phyloP scores from a whole-genome alignment of 805 yeast species.

The Metschnikowia arizonensis region DNA sequence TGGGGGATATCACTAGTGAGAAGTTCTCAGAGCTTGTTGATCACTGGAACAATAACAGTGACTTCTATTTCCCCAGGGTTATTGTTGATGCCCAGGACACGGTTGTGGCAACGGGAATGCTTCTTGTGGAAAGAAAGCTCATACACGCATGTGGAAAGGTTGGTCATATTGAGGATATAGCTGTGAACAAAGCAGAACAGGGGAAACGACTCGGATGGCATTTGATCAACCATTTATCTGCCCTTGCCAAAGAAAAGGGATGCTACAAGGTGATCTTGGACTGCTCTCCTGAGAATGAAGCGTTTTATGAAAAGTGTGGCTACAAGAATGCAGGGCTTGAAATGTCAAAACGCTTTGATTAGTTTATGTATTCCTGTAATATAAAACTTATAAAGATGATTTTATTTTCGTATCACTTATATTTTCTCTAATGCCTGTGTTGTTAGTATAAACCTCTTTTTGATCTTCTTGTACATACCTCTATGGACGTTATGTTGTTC shows the following conservation, averaged over 20 bases:
- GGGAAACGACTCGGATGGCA: slow-evolving; percentile 77
- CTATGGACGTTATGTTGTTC: slow-evolving; percentile 70
- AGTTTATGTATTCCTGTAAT: not conserved
- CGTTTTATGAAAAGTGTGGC: slow-evolving; percentile 88
- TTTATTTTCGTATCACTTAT: too few species aligned
- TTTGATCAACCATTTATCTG: slow-evolving; percentile 58
- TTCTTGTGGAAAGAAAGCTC: slow-evolving; percentile 73
- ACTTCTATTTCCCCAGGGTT: slow-evolving; percentile 65
- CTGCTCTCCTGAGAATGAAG: slow-evolving; percentile 77
- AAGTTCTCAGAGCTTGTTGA: slow-evolving; percentile 50
- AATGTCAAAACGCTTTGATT: slow-evolving; percentile 51
- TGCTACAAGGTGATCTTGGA: slow-evolving; percentile 89
- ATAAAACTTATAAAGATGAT: too few species aligned
- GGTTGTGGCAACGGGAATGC: slow-evolving; percentile 81
- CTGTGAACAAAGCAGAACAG: slow-evolving; percentile 70
- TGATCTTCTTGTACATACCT: slow-evolving; percentile 37
- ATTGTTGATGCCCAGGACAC: slow-evolving; percentile 48
- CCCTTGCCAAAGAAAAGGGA: slow-evolving; percentile 54
- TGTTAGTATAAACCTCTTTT: slow-evolving; percentile 5
- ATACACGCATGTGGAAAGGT: slow-evolving; percentile 82
- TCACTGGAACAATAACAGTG: slow-evolving; percentile 52
- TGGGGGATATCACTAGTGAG: slow-evolving; percentile 60
- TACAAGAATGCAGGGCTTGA: slow-evolving; percentile 61
- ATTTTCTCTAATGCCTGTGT: slow-evolving; percentile 10
- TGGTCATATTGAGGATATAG: slow-evolving; percentile 94